These are phyloP conservation scores for Hansfordia pulvinata DNA, from an alignment of 2,329 filamentous ascomycete species.

Conservation along the genomic window DNA sequence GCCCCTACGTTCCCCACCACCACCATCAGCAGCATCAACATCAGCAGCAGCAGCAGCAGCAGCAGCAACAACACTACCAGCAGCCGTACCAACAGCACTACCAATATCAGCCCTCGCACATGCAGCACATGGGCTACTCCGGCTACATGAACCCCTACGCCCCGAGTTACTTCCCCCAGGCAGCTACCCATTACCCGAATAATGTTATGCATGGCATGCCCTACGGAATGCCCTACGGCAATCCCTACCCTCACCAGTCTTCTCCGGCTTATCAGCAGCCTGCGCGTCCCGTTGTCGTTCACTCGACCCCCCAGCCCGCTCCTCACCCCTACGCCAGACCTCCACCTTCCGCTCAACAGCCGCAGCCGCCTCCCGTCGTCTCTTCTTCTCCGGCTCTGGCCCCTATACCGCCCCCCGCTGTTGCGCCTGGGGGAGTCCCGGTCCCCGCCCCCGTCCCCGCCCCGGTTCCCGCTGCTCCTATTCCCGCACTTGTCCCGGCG, in stretches of 20 bases:
- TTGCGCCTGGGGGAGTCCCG: too few species aligned
- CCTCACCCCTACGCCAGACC: conserved; percentile 31
- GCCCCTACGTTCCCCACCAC: conserved; percentile 29
- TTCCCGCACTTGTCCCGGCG: conserved; percentile 32
- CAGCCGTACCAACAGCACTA: too few species aligned
- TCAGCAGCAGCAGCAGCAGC: conserved; percentile 10
- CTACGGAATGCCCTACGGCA: conserved; percentile 33
- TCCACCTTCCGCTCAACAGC: conserved; percentile 29
- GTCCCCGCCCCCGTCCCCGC: conserved; percentile 25
- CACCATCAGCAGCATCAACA: conserved; percentile 12
- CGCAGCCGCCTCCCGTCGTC: conserved; percentile 39
- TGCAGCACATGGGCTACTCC: conserved; percentile 29
- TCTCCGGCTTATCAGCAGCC: conserved; percentile 16
- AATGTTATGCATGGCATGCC: conserved; percentile 28
- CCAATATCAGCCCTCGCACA: conserved; percentile 8
- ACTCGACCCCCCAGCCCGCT: too few species aligned
- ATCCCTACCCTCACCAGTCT: conserved; percentile 16
- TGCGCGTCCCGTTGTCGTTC: too few species aligned
- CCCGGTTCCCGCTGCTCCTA: conserved; percentile 37
- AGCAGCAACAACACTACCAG: conserved; percentile 10
- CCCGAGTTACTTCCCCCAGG: conserved; percentile 35
- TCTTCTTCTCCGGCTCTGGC: conserved; percentile 18
- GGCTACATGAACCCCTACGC: conserved; percentile 36
- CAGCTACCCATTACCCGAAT: conserved; percentile 47
- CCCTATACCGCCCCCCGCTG: conserved; percentile 23